These are phyloP conservation scores for Hanseniaspora occidentalis DNA, from an alignment of 805 yeast species.

Conservation along the genomic window DNA sequence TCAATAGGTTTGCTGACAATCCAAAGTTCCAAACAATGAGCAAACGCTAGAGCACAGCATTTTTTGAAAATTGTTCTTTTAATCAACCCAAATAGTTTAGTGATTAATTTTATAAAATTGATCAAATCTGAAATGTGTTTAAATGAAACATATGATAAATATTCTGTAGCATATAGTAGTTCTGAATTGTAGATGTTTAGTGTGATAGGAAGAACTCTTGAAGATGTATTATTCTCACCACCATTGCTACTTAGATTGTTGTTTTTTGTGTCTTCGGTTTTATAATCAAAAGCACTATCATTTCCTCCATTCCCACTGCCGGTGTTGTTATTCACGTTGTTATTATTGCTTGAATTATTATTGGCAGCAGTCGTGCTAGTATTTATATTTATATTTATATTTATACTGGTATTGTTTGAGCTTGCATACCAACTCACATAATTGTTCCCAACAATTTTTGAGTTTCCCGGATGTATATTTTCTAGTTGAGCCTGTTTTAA, in stretches of 20 bases:
- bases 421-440: too few species aligned
- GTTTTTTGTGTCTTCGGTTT: conserved; percentile 7
- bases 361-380: too few species aligned
- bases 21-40: conserved; percentile 39
- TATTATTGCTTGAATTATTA: too few species aligned
- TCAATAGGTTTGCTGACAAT: conserved; percentile 36
- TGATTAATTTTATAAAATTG: conserved; percentile 29
- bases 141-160: conserved; percentile 32
- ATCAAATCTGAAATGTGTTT: conserved; percentile 24
- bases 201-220: neutral
- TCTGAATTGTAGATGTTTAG: conserved; percentile 21
- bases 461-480: neutral
- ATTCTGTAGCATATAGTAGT: conserved; percentile 32
- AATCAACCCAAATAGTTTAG: conserved; percentile 25
- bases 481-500: neutral
- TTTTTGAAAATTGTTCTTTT: conserved; percentile 35
- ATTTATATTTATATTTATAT: too few species aligned
- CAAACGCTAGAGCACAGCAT: conserved; percentile 31
- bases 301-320: too few species aligned
- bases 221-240: neutral
- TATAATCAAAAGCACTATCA: too few species aligned
- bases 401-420: too few species aligned
- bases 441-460: conserved; percentile 2
- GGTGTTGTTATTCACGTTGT: too few species aligned
- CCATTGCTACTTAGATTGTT: conserved; percentile 7